These are phyloP conservation scores for Knoxdaviesia capensis DNA, from an alignment of 2,329 filamentous ascomycete species.

Conservation along the genomic window DNA sequence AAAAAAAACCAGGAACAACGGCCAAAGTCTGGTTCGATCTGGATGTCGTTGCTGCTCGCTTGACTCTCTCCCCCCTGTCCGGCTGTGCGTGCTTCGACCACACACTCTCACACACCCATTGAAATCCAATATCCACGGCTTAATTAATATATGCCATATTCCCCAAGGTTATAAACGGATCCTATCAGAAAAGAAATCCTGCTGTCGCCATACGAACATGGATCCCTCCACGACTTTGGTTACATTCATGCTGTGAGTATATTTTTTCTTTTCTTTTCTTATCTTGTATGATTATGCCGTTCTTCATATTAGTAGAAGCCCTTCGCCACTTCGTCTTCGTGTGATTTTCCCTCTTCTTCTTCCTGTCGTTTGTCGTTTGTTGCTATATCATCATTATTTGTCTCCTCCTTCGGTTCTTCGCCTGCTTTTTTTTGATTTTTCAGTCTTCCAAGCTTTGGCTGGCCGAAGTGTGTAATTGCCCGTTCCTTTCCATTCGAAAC, in stretches of 20 bases:
- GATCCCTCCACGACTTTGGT: conserved; percentile 45
- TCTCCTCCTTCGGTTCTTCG: neutral
- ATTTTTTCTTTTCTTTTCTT: conserved; percentile 3
- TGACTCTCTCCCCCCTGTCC: too few species aligned
- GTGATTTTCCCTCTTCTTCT: conserved; percentile 3
- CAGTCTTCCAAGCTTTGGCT: neutral
- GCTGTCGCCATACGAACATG: conserved; percentile 17
- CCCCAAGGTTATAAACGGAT: too few species aligned
- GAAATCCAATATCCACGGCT: too few species aligned
- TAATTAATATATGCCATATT: too few species aligned
- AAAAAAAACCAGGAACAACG: too few species aligned
- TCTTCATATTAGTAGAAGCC: conserved; percentile 1
- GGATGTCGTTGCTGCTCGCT: too few species aligned
- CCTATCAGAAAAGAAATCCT: neutral
- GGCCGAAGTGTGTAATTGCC: too few species aligned
- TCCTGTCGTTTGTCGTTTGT: neutral
- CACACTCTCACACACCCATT: too few species aligned
- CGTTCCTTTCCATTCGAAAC: too few species aligned
- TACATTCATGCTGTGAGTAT: conserved; percentile 47
- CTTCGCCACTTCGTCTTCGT: neutral
- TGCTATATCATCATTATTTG: neutral
- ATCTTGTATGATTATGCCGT: conserved; percentile 5
- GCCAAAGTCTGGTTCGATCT: too few species aligned
- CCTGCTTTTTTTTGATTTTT: neutral
- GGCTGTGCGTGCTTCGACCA: too few species aligned